Evolutionary conservation across 805 yeast species (phyloP), one percentile per base, ranked within the genome.

Genomic region (Zygosaccharomyces pseudorouxii): DNA sequence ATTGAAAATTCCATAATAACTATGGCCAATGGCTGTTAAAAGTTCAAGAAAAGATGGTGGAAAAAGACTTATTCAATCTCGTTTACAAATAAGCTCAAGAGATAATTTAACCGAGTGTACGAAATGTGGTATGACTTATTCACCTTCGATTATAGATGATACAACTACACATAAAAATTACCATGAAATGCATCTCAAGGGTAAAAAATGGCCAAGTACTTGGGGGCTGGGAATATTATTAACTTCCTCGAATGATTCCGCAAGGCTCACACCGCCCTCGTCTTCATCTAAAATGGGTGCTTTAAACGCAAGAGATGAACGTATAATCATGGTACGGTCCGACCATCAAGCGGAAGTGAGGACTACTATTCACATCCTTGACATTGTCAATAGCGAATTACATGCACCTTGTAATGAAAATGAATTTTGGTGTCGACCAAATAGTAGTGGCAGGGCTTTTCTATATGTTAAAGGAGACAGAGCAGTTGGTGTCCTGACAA

Each of bases 401-500:
- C 77, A 74, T 62, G 89, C 90, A 0, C 84, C 81, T 5, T 63
- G 58, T 16, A 72, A 73, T 56, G 76, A 72, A 50, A 71, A 72
- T 49, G 64, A 59, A 1, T 70, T 70, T 42, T 73, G 78, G 78
- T 45, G 58, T 35, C 44, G 36, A 7, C 45, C 48, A 1, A 23
- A 46, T 8, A 52, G 51, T 14, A 51, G 53, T 7, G 82, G 82
- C 0, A 69, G 67, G 33, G 75, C 81, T 1, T 83, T 76, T 56
- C 67, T 82, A 3, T 76, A 75, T 44, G 62, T 82, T 3, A 65
- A 69, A 35, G 62, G 71, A 16, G 69, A 66, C 10, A 62, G 71
- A 35, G 81, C 82, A 0, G 71, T 84, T 2, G 89, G 85, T 0
- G 56, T 82, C 1, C 71, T 81, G 7, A 74, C 81, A 1, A 72